Evolutionary conservation across 129 eudicot species (phyloP).

Genomic region (Helianthus tuberosus): DNA sequence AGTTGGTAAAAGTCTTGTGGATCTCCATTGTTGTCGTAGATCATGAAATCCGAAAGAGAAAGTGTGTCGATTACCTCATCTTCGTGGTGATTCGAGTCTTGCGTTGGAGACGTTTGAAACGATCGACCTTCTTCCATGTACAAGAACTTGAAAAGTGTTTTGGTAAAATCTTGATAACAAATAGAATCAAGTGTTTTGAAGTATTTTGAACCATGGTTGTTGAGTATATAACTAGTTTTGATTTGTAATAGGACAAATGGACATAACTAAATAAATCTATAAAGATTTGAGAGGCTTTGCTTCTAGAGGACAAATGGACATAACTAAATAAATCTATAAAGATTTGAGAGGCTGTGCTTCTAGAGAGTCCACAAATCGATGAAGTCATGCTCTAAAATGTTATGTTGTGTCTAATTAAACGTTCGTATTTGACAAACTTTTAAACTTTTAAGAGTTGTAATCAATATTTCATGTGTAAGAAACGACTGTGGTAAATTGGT

Average conservation of each 20-base stretch:
- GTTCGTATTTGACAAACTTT: not conserved
- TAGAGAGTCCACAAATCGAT: constrained; percentile 20
- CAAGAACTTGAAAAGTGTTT: constrained; percentile 14
- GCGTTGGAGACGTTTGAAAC: constrained; percentile 20
- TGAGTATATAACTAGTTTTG: constrained; percentile 23
- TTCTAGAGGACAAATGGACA: constrained; percentile 28
- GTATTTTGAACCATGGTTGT: not conserved
- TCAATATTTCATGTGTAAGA: too few species aligned
- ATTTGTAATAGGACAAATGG: constrained; percentile 18
- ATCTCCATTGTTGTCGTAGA: constrained; percentile 31
- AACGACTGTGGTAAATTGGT: too few species aligned
- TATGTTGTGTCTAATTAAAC: constrained; percentile 10
- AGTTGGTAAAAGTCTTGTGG: constrained; percentile 29
- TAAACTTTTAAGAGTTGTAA: too few species aligned
- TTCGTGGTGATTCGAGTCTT: constrained; percentile 30
- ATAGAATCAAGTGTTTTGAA: constrained; percentile 2
- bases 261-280: not conserved
- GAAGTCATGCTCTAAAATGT: constrained; percentile 14
- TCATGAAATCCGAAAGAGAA: constrained; percentile 44
- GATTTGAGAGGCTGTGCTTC: constrained; percentile 29
- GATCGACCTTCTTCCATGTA: constrained; percentile 30
- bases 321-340: not conserved
- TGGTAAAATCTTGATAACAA: constrained; percentile 15
- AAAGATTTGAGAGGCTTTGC: constrained; percentile 23
- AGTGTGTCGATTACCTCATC: constrained; percentile 41